Conservation (phyloP, 2,329 filamentous ascomycete genomes). For the Phaeoacremonium minimum region DNA sequence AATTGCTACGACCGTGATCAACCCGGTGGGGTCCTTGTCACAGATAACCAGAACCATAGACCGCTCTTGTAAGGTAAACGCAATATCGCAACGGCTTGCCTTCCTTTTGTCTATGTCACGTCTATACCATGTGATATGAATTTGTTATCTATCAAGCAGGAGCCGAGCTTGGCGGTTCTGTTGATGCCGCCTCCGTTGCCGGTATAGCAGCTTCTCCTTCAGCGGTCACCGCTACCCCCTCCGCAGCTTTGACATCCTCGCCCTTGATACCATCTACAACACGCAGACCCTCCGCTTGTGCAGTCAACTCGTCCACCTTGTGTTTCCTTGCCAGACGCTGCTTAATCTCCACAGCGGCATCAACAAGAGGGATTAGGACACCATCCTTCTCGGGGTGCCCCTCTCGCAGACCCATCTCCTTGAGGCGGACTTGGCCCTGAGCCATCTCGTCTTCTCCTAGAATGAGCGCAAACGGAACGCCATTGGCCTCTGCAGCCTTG, state of each 20-base stretch:
- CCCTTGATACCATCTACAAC: conserved; percentile 43
- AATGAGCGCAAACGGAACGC: conserved; percentile 76
- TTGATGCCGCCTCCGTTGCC: background rate
- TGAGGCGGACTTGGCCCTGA: conserved; percentile 57
- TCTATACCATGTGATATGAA: too few relatives aligned
- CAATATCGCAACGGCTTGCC: too few relatives aligned
- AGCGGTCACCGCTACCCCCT: conserved; percentile 11
- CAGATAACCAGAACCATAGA: too few relatives aligned
- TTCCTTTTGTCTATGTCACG: too few relatives aligned
- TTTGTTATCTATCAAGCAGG: too few relatives aligned
- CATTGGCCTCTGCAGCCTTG: conserved; percentile 74
- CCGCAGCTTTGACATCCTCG: conserved; percentile 25
- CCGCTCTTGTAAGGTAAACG: too few relatives aligned
- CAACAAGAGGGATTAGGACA: conserved; percentile 15
- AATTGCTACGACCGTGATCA: too few relatives aligned
- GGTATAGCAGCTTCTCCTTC: conserved; percentile 1
- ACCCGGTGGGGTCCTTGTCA: too few relatives aligned
- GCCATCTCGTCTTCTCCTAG: conserved; percentile 49
- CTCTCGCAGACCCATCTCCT: conserved; percentile 64
- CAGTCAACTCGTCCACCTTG: conserved; percentile 36
- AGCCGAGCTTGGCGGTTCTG: background rate
- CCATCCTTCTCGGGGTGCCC: conserved; percentile 90
- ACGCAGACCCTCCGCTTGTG: conserved; percentile 37
- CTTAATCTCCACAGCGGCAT: background rate
- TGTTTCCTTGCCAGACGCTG: conserved; percentile 33